Conservation (phyloP, 495 filamentous ascomycete genomes). For the Hypomontagnella monticulosa region DNA sequence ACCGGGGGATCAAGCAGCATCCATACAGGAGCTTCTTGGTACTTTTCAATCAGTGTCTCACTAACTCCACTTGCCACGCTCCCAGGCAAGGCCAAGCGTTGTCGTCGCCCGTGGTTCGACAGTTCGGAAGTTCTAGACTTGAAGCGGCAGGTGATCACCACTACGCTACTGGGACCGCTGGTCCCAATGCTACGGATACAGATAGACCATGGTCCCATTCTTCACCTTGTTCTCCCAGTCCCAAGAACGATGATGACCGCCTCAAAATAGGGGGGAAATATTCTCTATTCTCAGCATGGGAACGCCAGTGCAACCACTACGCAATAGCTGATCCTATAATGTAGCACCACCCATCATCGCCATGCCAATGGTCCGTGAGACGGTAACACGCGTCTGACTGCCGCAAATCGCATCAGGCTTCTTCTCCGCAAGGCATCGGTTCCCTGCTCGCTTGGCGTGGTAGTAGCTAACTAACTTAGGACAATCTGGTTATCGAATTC, state of each 20-base stretch:
- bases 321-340: conserved; percentile 12
- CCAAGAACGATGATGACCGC: background rate
- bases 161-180: conserved; percentile 28
- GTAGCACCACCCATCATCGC: conserved; percentile 7
- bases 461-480: conserved; percentile 10
- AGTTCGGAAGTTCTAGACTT: conserved; percentile 30
- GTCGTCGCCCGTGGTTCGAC: conserved; percentile 29
- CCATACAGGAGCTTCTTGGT: conserved; percentile 22
- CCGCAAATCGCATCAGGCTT: conserved; percentile 32
- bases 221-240: conserved; percentile 3
- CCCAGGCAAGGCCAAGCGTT: conserved; percentile 27
- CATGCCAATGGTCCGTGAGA: conserved; percentile 19
- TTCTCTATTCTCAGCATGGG: background rate
- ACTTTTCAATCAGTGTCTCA: conserved; percentile 35
- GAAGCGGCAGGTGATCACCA: conserved; percentile 38
- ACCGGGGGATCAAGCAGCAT: conserved; percentile 11
- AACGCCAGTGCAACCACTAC: conserved; percentile 11
- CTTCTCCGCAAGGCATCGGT: conserved; percentile 39
- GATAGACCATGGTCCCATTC: conserved; percentile 13
- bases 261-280: no score
- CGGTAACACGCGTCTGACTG: conserved; percentile 26
- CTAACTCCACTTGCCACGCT: conserved; percentile 45
- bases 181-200: conserved; percentile 46
- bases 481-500: conserved; percentile 31
- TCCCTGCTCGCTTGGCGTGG: conserved; percentile 27